Percentiles rank a stretch among this genome's conserved stretches.
Conservation (phyloP, 2,329 filamentous ascomycete species). For the Helotiales sp. region DNA sequence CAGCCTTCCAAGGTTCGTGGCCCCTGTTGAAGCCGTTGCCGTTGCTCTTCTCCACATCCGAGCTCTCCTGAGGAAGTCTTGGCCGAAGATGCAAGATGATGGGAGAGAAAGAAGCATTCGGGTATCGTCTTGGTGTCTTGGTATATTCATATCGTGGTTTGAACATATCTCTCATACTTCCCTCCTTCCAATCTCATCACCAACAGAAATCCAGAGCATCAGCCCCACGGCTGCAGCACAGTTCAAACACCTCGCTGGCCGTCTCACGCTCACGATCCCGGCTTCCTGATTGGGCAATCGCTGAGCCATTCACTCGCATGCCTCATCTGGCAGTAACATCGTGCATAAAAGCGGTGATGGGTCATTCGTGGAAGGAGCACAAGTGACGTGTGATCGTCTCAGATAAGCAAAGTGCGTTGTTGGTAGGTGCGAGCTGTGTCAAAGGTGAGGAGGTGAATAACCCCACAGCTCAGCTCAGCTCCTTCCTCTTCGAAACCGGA, state of each 20-base stretch:
- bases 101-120: not conserved
- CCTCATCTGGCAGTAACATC: not conserved
- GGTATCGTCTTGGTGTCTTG: not conserved
- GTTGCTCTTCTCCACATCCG: not conserved
- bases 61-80: not conserved
- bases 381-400: not conserved
- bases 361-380: not conserved
- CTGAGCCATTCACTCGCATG: not conserved
- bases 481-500: not conserved
- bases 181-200: too few species aligned
- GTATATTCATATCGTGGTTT: not conserved
- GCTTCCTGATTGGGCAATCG: conserved; percentile 1
- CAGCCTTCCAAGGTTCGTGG: not conserved
- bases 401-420: not conserved
- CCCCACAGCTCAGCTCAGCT: not conserved
- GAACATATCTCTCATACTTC: too few species aligned
- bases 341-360: conserved; percentile 2
- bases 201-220: too few species aligned
- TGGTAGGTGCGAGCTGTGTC: not conserved
- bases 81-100: too few species aligned
- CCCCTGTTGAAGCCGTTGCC: not conserved
- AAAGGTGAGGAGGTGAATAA: not conserved
- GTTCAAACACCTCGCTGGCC: too few species aligned
- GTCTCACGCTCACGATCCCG: not conserved
- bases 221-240: too few species aligned